These are phyloP conservation scores for Rhodotorula glutinis DNA, from an alignment of 1,284 basidiomycete species.

Conservation along the genomic window DNA sequence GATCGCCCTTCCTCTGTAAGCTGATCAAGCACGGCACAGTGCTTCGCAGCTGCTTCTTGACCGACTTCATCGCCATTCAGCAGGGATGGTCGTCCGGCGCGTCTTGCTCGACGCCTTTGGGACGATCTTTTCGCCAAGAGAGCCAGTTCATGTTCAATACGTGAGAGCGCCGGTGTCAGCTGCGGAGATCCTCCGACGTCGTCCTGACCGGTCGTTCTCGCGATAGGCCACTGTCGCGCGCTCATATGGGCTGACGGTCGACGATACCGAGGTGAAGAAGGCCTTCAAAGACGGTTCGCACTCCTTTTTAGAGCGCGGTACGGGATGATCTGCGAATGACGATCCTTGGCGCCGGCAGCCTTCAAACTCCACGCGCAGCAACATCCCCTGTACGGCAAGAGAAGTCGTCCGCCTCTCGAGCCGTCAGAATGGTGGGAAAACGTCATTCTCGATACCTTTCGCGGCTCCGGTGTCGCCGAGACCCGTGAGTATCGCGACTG, in stretches of 20 bases:
- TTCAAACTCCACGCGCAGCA: constrained; percentile 29
- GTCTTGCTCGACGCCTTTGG: constrained; percentile 39
- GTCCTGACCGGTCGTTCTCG: not conserved
- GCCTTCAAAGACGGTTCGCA: constrained; percentile 33
- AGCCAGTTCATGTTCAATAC: constrained; percentile 38
- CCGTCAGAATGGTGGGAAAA: constrained; percentile 39
- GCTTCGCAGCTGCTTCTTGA: too few relatives aligned
- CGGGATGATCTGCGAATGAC: not conserved
- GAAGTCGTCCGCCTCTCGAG: constrained; percentile 28
- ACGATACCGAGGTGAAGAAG: constrained; percentile 24
- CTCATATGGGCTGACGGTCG: constrained; percentile 25
- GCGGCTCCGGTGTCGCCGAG: constrained; percentile 25
- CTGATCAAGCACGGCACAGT: too few relatives aligned
- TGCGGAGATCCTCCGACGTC: not conserved
- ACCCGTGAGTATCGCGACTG: constrained; percentile 13
- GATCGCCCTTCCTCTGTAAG: too few relatives aligned
- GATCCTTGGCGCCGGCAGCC: constrained; percentile 1
- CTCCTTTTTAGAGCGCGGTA: not conserved
- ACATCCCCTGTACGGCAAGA: constrained; percentile 42
- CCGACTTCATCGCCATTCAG: not conserved
- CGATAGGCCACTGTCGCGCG: constrained; percentile 15
- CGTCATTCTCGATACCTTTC: constrained; percentile 39
- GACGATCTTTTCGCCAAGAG: constrained; percentile 37
- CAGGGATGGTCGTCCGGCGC: constrained; percentile 15
- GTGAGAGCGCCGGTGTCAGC: constrained; percentile 11